Evolutionary conservation across 1,139 yeast species (phyloP).

Genomic region (Yamadazyma trypodendri): DNA sequence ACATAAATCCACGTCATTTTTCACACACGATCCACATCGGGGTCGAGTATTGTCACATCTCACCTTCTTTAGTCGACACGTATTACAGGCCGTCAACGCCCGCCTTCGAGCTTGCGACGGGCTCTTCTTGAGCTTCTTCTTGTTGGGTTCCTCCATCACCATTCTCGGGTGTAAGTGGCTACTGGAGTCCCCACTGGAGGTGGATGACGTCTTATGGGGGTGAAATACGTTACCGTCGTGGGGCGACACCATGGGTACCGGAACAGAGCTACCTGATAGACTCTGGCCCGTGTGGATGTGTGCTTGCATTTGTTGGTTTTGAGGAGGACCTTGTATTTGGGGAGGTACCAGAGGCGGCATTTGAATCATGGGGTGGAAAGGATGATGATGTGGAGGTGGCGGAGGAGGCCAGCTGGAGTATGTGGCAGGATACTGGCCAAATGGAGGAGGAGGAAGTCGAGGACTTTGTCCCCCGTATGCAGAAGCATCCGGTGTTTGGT

Average conservation of each 20-base stretch:
- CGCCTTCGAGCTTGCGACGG: conserved; percentile 29
- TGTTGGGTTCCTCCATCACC: conserved; percentile 6
- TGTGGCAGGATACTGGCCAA: not conserved
- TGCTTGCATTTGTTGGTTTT: not conserved
- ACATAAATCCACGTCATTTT: conserved; percentile 31
- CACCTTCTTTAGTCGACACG: conserved; percentile 46
- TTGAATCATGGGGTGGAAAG: conserved; percentile 2
- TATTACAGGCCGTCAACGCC: conserved; percentile 48
- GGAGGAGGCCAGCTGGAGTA: too few relatives aligned
- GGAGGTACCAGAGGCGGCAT: not conserved
- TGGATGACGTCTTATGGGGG: conserved; percentile 4
- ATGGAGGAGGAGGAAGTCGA: not conserved
- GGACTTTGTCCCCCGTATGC: conserved; percentile 1
- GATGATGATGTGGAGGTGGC: conserved; percentile 1
- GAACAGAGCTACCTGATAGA: too few relatives aligned
- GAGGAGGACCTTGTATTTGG: not conserved
- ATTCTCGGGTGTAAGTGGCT: not conserved
- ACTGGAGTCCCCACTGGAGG: conserved; percentile 5
- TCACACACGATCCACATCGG: conserved; percentile 47
- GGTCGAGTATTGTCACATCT: conserved; percentile 56
- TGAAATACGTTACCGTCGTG: not conserved
- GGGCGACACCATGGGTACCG: not conserved
- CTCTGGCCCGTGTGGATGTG: conserved; percentile 1
- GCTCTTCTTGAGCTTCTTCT: conserved; percentile 7
- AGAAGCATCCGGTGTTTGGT: conserved; percentile 4